Conservation (phyloP, 225 moss, liverwort and hornwort species). For the Physcomitrellopsis africana region DNA sequence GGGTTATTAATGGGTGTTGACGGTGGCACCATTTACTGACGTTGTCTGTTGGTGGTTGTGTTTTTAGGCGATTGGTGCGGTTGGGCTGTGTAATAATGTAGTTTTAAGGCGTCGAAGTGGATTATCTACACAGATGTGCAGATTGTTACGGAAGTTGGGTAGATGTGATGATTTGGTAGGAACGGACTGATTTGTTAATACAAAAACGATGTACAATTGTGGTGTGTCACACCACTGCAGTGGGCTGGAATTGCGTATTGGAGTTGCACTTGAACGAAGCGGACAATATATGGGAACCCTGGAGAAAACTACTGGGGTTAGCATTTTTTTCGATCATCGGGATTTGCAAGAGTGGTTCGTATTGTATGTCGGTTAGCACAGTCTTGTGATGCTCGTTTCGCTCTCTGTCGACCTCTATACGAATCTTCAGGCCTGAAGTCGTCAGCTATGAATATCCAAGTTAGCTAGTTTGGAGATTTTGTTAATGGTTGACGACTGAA, state of each 20-base stretch:
- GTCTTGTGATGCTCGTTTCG: too few species aligned
- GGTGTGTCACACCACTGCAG: slow-evolving; percentile 30
- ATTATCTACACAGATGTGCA: slow-evolving; percentile 24
- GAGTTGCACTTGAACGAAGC: slow-evolving; percentile 29
- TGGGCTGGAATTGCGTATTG: slow-evolving; percentile 27
- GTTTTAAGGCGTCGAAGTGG: not conserved
- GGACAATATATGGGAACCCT: slow-evolving; percentile 33
- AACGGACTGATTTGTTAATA: slow-evolving; percentile 18
- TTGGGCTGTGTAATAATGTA: slow-evolving; percentile 12
- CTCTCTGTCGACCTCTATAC: too few species aligned
- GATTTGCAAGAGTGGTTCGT: too few species aligned
- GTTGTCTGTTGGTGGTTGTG: not conserved
- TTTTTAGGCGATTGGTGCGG: slow-evolving; percentile 26
- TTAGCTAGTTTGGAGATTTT: too few species aligned
- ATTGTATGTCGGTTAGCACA: too few species aligned
- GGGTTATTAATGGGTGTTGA: too few species aligned
- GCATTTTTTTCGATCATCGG: not conserved
- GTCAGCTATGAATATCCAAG: too few species aligned
- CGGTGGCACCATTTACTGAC: slow-evolving; percentile 5
- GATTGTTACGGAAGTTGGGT: slow-evolving; percentile 23
- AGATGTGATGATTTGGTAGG: slow-evolving; percentile 42
- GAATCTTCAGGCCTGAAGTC: too few species aligned
- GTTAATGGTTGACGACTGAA: too few species aligned
- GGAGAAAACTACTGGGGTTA: slow-evolving; percentile 23
- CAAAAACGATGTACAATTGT: slow-evolving; percentile 35